A percentile compares a stretch with the other conserved stretches of the same genome.
Evolutionary conservation across 2,329 filamentous ascomycete species (phyloP).

Genomic region (Fusarium sp.): DNA sequence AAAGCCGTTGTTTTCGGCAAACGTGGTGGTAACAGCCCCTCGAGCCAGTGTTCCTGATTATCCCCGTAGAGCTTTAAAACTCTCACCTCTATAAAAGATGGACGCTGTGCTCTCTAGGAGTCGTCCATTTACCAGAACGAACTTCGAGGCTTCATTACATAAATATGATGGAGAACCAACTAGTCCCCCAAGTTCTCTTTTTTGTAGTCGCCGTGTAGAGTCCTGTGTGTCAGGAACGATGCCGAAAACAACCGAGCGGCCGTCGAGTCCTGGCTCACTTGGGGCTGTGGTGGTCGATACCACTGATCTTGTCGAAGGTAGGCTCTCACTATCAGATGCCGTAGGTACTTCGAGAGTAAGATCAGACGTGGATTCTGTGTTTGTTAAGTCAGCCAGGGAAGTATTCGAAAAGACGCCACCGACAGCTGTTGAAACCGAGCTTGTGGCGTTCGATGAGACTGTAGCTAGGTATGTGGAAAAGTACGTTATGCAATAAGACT

Average conservation of each 20-base stretch:
- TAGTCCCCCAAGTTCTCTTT: background rate
- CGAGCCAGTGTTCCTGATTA: background rate
- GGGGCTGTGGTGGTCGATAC: background rate
- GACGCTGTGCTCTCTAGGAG: background rate
- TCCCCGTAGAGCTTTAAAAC: background rate
- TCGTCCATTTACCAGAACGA: background rate
- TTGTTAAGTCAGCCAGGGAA: background rate
- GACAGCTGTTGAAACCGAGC: background rate
- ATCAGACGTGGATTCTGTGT: too few relatives aligned
- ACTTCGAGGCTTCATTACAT: background rate
- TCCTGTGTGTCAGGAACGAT: background rate
- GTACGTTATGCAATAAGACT: background rate
- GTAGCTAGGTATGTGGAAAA: background rate
- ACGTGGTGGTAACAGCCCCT: background rate
- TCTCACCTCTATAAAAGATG: background rate
- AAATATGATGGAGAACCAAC: background rate
- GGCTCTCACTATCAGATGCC: background rate
- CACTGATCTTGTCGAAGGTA: too few relatives aligned
- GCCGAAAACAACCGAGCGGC: background rate
- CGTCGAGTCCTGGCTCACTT: background rate
- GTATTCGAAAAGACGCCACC: too few relatives aligned
- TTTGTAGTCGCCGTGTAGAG: too few relatives aligned
- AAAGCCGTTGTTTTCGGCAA: background rate
- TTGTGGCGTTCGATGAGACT: too few relatives aligned
- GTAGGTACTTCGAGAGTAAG: background rate